Base-by-base conservation (phyloP, 2,329 filamentous ascomycete species). In the Fusarium secorum region DNA sequence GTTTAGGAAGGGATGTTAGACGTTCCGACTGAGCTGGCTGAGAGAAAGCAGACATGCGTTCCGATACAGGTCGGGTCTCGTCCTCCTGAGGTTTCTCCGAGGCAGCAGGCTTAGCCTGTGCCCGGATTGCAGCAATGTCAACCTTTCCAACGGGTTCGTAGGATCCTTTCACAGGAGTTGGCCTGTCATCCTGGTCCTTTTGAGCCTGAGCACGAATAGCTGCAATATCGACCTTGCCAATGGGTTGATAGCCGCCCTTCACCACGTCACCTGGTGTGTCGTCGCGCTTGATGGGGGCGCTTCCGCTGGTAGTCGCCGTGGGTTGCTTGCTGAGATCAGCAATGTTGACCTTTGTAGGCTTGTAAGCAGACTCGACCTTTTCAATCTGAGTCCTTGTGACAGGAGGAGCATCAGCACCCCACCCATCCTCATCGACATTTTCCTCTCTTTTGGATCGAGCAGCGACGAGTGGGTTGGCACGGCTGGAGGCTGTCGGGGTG, bases 71-170 rank as follows among this genome's bases (percentile, higher is more conserved):
- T 76, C 86, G 90, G 4, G 89, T 85, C 58, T 82, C 79, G 38
- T 53, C 45, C 35, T 76, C 68, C 30, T 80, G 73, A 8, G 79
- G 57, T 41, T 78, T 77, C 33, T 86, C 83, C 28, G 79, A 76
- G 32, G 51, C 46, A 51, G 82, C 79, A 51, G 88, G 88, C 71
- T 89, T 93, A 10, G 94, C 91, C 80, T 89, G 91, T 26, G 95
- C 91, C 71, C 93, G 90, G 77, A 99, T 98, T 26, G 95, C 95
- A 45, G 93, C 93, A 81, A 99, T 98, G 75, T 99, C 96, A 14
- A 99, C 95, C 83, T 98, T 98, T 49, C 96, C 96, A 24, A 98
- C 86, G 4, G 96, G 96, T 80, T 98, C 93, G 78, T 99, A 99
- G 28, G 95, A 89, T 44, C 96, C 96, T 82, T 97, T 98, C 24